Base-by-base conservation (phyloP, 768 basidiomycete genomes). In the Mycena capillaripes region DNA sequence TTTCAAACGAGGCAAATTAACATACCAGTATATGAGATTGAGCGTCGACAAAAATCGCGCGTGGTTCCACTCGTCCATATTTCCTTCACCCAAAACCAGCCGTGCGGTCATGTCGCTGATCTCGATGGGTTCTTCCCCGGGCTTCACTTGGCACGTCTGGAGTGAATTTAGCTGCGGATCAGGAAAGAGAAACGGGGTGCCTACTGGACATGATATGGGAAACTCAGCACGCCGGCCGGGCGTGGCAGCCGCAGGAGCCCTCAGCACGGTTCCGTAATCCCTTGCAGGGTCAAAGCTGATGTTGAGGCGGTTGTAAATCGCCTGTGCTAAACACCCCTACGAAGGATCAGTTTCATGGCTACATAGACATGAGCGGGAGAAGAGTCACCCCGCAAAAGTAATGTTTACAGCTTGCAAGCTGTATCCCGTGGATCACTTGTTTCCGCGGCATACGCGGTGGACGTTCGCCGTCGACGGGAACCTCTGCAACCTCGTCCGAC, bases 11-110 rank as follows among this genome's bases (percentile, higher is more conserved):
- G 30, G 16, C 27, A 25, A 55, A 19, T 11, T 25, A 27, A 56
- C 67, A 5, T 21, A 76, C 76, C 76, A 77, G 36, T 77, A 72
- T 34, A 77, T 72, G 48, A 77, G 64, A 61, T 77, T 73, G 16
- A 77, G 59, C 32, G 55, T 69, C 30, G 76, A 76, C 57, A 76
- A 40, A 34, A 68, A 77, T 4, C 76, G 75, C 1, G 69, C 67
- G 59, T 77, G 72, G 36, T 70, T 70, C 76, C 76, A 77, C 58
- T 72, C 76, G 46, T 76, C 67, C 71, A 76, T 74, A n/a, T 77
- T 76, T 23, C 63, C 23, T 12, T 74, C 75, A 16, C 76, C 76
- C 27, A 77, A 69, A 14, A 76, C 72, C 55, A 77, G 66, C 42
- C 50, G 66, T 17, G 76, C 76, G 1, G 66, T 74, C 63, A 66